These are phyloP conservation scores for Oxyria digyna DNA, from an alignment of 148 eudicot species.

Conservation along the genomic window DNA sequence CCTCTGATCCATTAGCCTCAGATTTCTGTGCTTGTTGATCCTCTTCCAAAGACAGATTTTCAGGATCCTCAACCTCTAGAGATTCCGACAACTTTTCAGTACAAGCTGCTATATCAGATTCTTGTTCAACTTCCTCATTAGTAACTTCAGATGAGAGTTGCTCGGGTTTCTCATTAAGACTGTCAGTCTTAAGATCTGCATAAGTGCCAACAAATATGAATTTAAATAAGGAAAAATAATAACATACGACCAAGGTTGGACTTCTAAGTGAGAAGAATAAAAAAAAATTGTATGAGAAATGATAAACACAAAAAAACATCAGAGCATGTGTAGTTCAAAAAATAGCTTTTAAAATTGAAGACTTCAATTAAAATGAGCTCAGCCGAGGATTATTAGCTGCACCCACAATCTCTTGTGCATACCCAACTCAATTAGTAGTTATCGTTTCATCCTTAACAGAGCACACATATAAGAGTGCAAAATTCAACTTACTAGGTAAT, in stretches of 20 bases:
- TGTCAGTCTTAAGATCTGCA: constrained; percentile 32
- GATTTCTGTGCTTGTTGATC: constrained; percentile 16
- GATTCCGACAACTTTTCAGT: constrained; percentile 21
- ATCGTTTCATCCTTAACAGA: neutral
- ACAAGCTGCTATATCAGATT: constrained; percentile 16
- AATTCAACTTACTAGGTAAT: constrained; percentile 49
- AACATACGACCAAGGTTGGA: neutral
- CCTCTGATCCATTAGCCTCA: constrained; percentile 31
- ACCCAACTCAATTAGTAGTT: neutral
- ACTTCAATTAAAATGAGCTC: neutral
- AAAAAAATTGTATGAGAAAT: neutral
- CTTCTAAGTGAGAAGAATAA: neutral
- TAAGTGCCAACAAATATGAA: neutral
- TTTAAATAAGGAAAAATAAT: neutral
- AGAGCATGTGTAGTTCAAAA: no score
- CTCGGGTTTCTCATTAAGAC: constrained; percentile 2
- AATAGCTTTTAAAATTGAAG: neutral
- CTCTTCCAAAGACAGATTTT: constrained; percentile 28
- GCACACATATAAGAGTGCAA: neutral
- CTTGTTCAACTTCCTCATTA: constrained; percentile 12
- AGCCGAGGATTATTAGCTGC: neutral
- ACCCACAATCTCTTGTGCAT: neutral
- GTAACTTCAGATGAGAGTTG: constrained; percentile 11
- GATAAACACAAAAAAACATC: no score
- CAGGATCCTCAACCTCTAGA: constrained; percentile 24